Conservation (phyloP, 441 rosid species). For the Brassica hybrid region DNA sequence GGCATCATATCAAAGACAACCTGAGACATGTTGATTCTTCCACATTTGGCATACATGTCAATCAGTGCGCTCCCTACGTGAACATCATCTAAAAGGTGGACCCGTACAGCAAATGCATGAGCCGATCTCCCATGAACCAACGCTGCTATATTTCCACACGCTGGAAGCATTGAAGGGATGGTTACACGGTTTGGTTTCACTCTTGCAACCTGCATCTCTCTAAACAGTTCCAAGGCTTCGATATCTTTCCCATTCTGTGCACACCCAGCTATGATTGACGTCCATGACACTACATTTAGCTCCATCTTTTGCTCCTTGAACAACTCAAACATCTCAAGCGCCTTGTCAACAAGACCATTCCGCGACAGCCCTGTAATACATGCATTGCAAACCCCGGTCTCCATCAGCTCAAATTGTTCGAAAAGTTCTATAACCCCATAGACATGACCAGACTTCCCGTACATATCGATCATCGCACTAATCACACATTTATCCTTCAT, state of each 20-base stretch:
- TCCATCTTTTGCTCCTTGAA: conserved; percentile 50
- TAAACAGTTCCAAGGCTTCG: conserved; percentile 58
- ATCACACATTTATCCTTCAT: conserved; percentile 50
- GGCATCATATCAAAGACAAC: conserved; percentile 56
- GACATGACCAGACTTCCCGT: conserved; percentile 56
- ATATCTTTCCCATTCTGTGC: conserved; percentile 64
- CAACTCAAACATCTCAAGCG: conserved; percentile 55
- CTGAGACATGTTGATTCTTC: conserved; percentile 56
- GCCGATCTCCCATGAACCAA: conserved; percentile 61
- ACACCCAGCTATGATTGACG: conserved; percentile 65
- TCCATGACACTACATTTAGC: conserved; percentile 68
- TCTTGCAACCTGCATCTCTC: conserved; percentile 64
- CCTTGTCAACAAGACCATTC: conserved; percentile 57
- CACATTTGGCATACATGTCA: conserved; percentile 77
- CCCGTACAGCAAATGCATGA: conserved; percentile 55
- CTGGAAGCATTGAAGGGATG: conserved; percentile 71
- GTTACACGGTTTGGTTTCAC: conserved; percentile 62
- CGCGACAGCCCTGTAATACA: conserved; percentile 57
- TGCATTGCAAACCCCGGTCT: conserved; percentile 61
- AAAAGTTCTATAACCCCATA: conserved; percentile 47
- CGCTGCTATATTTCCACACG: conserved; percentile 72
- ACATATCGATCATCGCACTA: conserved; percentile 64
- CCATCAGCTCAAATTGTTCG: conserved; percentile 47
- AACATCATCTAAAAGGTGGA: conserved; percentile 49
- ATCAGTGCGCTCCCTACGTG: conserved; percentile 65